Conservation (phyloP, 352 stramenopile genomes). For the Phytophthora chlamydospora region DNA sequence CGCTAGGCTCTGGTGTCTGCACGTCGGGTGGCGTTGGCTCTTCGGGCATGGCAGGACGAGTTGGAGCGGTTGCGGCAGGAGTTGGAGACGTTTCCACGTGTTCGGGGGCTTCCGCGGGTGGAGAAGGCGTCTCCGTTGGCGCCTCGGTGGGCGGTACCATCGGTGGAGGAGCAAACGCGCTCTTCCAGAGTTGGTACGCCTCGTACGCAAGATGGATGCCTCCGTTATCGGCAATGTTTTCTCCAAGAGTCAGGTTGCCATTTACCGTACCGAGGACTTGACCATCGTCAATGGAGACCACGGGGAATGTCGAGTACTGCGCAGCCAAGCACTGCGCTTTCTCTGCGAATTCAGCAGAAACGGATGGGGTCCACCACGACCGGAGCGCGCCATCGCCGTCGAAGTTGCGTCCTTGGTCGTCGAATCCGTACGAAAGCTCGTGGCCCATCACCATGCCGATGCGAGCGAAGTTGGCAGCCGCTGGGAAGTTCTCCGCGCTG, state of each 20-base stretch:
- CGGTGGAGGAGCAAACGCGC: constrained; percentile 19
- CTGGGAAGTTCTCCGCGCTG: constrained; percentile 76
- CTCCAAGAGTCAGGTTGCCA: constrained; percentile 90
- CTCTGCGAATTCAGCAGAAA: constrained; percentile 52
- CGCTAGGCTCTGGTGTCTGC: background rate
- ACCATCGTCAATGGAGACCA: constrained; percentile 43
- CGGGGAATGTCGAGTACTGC: constrained; percentile 68
- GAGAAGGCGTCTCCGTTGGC: constrained; percentile 7
- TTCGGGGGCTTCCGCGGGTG: constrained; percentile 3
- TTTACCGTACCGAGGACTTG: constrained; percentile 74
- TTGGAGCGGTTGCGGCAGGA: constrained; percentile 4
- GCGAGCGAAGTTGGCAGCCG: constrained; percentile 91
- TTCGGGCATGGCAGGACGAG: constrained; percentile 13
- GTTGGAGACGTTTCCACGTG: too few relatives aligned
- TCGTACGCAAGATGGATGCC: constrained; percentile 86
- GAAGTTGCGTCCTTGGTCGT: constrained; percentile 92
- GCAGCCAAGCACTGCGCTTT: constrained; percentile 60
- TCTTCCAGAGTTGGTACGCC: constrained; percentile 76
- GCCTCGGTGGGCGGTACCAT: constrained; percentile 4
- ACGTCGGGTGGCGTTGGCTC: constrained; percentile 2
- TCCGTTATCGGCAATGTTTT: constrained; percentile 93
- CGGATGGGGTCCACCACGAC: constrained; percentile 90
- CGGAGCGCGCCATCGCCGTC: constrained; percentile 85
- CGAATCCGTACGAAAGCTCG: constrained; percentile 95
- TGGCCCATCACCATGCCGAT: constrained; percentile 94